Percentiles rank a stretch among this genome's conserved stretches.
These are phyloP conservation scores for Populus tomentosa DNA, from an alignment of 441 rosid species.

Conservation along the genomic window DNA sequence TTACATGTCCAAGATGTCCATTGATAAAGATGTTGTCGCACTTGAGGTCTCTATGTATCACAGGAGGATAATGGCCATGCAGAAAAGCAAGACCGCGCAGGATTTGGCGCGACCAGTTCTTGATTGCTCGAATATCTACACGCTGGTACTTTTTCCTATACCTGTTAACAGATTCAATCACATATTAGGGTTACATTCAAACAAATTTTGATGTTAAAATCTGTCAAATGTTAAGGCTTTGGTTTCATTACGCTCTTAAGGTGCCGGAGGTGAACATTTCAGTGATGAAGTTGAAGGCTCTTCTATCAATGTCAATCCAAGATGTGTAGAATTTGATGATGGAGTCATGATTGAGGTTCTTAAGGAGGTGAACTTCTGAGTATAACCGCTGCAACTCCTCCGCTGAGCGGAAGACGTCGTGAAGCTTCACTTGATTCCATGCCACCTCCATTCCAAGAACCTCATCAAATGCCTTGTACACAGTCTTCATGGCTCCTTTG, in stretches of 20 bases:
- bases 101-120: slow-evolving; percentile 78
- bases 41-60: slow-evolving; percentile 34
- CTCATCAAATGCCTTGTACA: slow-evolving; percentile 75
- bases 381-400: slow-evolving; percentile 58
- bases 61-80: slow-evolving; percentile 62
- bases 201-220: neutral
- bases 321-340: slow-evolving; percentile 58
- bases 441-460: slow-evolving; percentile 76
- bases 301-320: slow-evolving; percentile 58
- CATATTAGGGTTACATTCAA: neutral
- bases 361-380: slow-evolving; percentile 71
- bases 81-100: slow-evolving; percentile 59
- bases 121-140: slow-evolving; percentile 64
- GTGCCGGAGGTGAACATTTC: slow-evolving; percentile 80
- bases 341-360: slow-evolving; percentile 52
- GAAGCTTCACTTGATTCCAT: slow-evolving; percentile 66
- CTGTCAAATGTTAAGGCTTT: neutral
- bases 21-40: slow-evolving; percentile 75
- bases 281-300: slow-evolving; percentile 72
- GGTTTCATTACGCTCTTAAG: slow-evolving; percentile 42
- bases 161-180: slow-evolving; percentile 19
- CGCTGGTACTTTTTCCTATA: slow-evolving; percentile 63
- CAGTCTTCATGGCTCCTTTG: slow-evolving; percentile 86
- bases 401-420: slow-evolving; percentile 50
- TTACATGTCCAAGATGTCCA: slow-evolving; percentile 80